These are phyloP conservation scores for Zygosaccharomyces pseudobailii DNA, from an alignment of 1,139 yeast species.

Conservation along the genomic window DNA sequence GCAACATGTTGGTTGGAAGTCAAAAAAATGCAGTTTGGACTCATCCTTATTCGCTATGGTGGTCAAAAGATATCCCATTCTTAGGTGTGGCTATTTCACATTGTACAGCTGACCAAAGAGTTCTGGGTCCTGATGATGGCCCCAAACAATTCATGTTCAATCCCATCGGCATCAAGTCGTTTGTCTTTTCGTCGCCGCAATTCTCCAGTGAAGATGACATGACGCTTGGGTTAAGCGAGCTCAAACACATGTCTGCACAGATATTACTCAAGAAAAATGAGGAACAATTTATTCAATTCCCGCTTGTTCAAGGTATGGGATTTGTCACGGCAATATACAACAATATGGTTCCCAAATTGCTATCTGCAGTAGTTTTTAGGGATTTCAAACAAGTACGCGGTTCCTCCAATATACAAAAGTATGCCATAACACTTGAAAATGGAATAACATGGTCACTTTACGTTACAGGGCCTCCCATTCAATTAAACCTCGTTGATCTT, in stretches of 20 bases:
- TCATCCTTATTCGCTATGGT: slow-evolving; percentile 79
- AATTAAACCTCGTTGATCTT: slow-evolving; percentile 45
- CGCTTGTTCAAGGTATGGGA: slow-evolving; percentile 67
- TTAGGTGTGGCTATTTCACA: slow-evolving; percentile 67
- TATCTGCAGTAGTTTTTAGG: slow-evolving; percentile 60
- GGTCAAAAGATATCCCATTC: slow-evolving; percentile 40
- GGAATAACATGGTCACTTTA: slow-evolving; percentile 47
- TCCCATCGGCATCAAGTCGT: slow-evolving; percentile 35
- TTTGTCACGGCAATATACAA: slow-evolving; percentile 59
- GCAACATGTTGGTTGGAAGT: slow-evolving; percentile 63
- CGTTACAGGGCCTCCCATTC: slow-evolving; percentile 38
- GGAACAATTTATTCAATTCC: slow-evolving; percentile 31
- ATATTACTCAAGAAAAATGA: slow-evolving; percentile 21
- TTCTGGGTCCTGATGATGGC: slow-evolving; percentile 50
- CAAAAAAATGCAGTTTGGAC: slow-evolving; percentile 69
- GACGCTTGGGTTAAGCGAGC: slow-evolving; percentile 27
- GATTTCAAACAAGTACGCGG: slow-evolving; percentile 35
- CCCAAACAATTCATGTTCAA: slow-evolving; percentile 37
- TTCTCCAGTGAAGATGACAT: slow-evolving; percentile 22
- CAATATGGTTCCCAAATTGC: slow-evolving; percentile 49
- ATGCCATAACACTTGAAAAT: slow-evolving; percentile 39
- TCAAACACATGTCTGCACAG: slow-evolving; percentile 34
- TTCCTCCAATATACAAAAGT: slow-evolving; percentile 39
- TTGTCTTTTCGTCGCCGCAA: slow-evolving; percentile 36
- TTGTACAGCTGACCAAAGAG: slow-evolving; percentile 52